These are phyloP conservation scores for Neophaeococcomyces mojaviensis DNA, from an alignment of 2,329 filamentous ascomycete genomes.

Conservation along the genomic window DNA sequence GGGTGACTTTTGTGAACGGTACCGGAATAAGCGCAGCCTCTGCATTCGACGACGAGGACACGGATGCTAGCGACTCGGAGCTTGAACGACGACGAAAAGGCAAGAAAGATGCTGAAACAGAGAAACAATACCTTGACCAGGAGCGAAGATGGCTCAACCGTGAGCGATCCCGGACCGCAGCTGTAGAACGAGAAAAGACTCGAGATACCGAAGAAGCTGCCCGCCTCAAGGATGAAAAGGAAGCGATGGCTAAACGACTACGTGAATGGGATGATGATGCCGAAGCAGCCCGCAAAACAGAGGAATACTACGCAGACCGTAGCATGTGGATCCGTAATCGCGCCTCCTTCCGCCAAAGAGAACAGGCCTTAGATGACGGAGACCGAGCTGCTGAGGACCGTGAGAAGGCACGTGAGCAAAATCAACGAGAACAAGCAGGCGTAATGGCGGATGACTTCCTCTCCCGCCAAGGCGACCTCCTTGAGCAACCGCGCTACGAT, in stretches of 20 bases:
- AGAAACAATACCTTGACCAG: slow-evolving; percentile 75
- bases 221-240: slow-evolving; percentile 55
- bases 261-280: slow-evolving; percentile 82
- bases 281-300: slow-evolving; percentile 64
- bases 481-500: slow-evolving; percentile 34
- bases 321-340: slow-evolving; percentile 79
- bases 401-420: slow-evolving; percentile 61
- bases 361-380: slow-evolving; percentile 69
- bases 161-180: slow-evolving; percentile 74
- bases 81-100: slow-evolving; percentile 64
- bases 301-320: slow-evolving; percentile 82
- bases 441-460: slow-evolving; percentile 89
- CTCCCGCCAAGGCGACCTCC: slow-evolving; percentile 52
- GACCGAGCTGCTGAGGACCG: slow-evolving; percentile 73
- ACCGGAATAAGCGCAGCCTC: slow-evolving; percentile 55
- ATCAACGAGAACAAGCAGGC: slow-evolving; percentile 67
- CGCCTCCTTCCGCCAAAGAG: slow-evolving; percentile 62
- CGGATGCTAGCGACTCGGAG: slow-evolving; percentile 79
- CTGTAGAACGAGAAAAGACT: slow-evolving; percentile 74
- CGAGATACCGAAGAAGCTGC: slow-evolving; percentile 69
- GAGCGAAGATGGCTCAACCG: slow-evolving; percentile 87
- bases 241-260: slow-evolving; percentile 64
- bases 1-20: slow-evolving; percentile 76
- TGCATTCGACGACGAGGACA: slow-evolving; percentile 70
- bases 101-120: slow-evolving; percentile 66